phyloP scores from a whole-genome alignment of 345 rosid species.

The Hibiscus tridactylites region DNA sequence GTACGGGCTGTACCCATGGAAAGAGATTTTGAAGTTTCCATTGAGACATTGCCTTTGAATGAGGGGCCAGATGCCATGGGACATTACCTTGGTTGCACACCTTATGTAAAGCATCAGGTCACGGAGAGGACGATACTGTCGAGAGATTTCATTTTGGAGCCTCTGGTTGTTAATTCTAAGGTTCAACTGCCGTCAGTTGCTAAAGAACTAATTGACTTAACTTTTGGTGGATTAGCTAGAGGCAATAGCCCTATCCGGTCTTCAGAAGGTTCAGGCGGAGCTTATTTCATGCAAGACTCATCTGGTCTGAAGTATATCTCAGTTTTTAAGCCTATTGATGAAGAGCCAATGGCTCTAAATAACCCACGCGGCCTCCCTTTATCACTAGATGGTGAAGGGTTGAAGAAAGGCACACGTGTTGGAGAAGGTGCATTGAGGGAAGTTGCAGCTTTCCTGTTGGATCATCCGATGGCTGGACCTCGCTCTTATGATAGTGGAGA shows the following conservation, averaged over 20 bases:
- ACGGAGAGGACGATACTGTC: slow-evolving; percentile 17
- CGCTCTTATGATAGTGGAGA: slow-evolving; percentile 25
- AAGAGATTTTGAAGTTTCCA: slow-evolving; percentile 45
- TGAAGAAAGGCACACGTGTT: slow-evolving; percentile 76
- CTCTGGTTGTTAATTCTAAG: slow-evolving; percentile 33
- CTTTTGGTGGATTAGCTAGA: slow-evolving; percentile 54
- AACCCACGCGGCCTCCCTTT: slow-evolving; percentile 57
- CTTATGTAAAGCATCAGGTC: slow-evolving; percentile 6
- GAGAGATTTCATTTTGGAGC: slow-evolving; percentile 49
- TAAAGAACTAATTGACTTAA: slow-evolving; percentile 48
- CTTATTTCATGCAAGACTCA: slow-evolving; percentile 73
- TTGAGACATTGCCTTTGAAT: slow-evolving; percentile 31
- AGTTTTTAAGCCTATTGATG: slow-evolving; percentile 80
- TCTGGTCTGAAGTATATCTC: slow-evolving; percentile 54
- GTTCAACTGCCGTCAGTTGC: slow-evolving; percentile 33
- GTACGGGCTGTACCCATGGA: slow-evolving; percentile 41
- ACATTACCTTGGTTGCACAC: slow-evolving; percentile 16
- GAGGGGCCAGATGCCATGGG: slow-evolving; percentile 13
- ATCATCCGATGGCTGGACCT: slow-evolving; percentile 46
- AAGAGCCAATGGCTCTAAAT: slow-evolving; percentile 84
- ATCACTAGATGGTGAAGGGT: slow-evolving; percentile 68
- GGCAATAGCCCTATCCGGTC: slow-evolving; percentile 57
- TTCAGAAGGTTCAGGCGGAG: slow-evolving; percentile 83
- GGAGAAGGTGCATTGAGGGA: slow-evolving; percentile 85
- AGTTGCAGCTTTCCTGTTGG: slow-evolving; percentile 85